Base-by-base conservation (phyloP, 169 alveolate genomes). In the Plasmodium reichenowi region DNA sequence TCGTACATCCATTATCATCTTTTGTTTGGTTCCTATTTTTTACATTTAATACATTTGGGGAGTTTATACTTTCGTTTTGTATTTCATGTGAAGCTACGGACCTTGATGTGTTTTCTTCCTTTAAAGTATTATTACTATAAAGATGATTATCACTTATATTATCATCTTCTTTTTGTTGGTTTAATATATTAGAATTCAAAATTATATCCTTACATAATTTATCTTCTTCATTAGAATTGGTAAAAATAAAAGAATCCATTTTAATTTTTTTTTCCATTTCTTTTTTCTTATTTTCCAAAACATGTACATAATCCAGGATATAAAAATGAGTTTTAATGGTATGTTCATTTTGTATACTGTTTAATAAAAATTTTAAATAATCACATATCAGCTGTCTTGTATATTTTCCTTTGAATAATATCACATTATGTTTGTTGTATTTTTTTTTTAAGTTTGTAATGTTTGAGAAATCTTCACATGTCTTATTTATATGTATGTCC, bases 331-430 rank as follows among this genome's bases (percentile, higher is more conserved):
- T 3, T 3, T 29, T 78, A 8, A 64, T 66, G 1, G 32, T 58
- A 32, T 64, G 26, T 38, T 78, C 89, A 20, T 78, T 78, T 32
- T 78, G 78, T 59, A 78, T 24, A 66, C 22, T 78, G 52, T 78
- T 64, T 58, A 78, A 15, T 10, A 78, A 32, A 0, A 48, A 8
- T 66, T 78, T 78, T 9, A 78, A 47, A 24, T 78, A 78, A 24
- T 66, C 72, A n/a, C 56, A 54, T 38, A 78, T 78, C 8, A 67
- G 48, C 7, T 64, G 22, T 52, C 75, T 52, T 22, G 78, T 67
- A n/a, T 66, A 64, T 45, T 58, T 64, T n/a, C 89, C 89, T 29
- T 66, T 78, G 4, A 78, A 54, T 22, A 78, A 78, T 17, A 45
- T 20, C 2, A 78, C 13, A 38, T 52, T 17, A 20, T 66, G 38